Evolutionary conservation across 2,329 filamentous ascomycete genomes (phyloP).

Genomic region (Xenoacremonium recifei): DNA sequence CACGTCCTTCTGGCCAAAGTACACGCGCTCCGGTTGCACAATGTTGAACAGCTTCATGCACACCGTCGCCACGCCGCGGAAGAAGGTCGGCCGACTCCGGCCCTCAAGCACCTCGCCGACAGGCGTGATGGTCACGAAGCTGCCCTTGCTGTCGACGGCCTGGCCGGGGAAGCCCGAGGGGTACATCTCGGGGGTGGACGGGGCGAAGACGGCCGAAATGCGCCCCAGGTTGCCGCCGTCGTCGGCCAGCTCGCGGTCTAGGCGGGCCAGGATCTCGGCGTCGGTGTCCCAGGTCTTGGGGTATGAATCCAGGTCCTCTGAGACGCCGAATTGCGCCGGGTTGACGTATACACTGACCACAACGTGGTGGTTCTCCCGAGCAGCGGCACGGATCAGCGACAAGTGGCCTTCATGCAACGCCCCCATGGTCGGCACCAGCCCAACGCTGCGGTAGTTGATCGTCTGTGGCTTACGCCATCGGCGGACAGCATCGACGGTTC

Average conservation of each 20-base stretch:
- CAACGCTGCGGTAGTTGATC: slow-evolving; percentile 68
- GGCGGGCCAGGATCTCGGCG: slow-evolving; percentile 59
- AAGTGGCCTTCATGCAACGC: slow-evolving; percentile 92
- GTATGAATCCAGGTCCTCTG: slow-evolving; percentile 86
- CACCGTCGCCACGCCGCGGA: slow-evolving; percentile 91
- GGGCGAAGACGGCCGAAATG: slow-evolving; percentile 82
- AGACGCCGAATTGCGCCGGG: slow-evolving; percentile 89
- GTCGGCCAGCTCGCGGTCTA: slow-evolving; percentile 72
- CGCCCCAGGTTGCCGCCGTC: slow-evolving; percentile 61
- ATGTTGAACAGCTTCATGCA: slow-evolving; percentile 73
- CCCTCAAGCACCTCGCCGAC: slow-evolving; percentile 81
- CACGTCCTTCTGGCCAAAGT: slow-evolving; percentile 97
- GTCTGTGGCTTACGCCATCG: slow-evolving; percentile 66
- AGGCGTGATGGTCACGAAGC: slow-evolving; percentile 89
- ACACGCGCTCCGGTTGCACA: slow-evolving; percentile 64
- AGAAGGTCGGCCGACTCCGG: slow-evolving; percentile 85
- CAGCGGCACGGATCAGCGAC: slow-evolving; percentile 80
- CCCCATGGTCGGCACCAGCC: slow-evolving; percentile 95
- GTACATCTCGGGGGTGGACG: slow-evolving; percentile 82
- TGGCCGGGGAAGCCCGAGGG: slow-evolving; percentile 73
- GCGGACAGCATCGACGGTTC: slow-evolving; percentile 70
- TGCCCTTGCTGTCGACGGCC: slow-evolving; percentile 74
- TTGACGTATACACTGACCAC: slow-evolving; percentile 95
- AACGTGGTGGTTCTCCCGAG: slow-evolving; percentile 79
- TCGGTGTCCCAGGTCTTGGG: slow-evolving; percentile 87